A percentile compares a stretch with the other conserved stretches of the same genome.
These are phyloP conservation scores for Coemansia sp. DNA, from an alignment of 192 early-diverging fungal genomes.

Conservation along the genomic window DNA sequence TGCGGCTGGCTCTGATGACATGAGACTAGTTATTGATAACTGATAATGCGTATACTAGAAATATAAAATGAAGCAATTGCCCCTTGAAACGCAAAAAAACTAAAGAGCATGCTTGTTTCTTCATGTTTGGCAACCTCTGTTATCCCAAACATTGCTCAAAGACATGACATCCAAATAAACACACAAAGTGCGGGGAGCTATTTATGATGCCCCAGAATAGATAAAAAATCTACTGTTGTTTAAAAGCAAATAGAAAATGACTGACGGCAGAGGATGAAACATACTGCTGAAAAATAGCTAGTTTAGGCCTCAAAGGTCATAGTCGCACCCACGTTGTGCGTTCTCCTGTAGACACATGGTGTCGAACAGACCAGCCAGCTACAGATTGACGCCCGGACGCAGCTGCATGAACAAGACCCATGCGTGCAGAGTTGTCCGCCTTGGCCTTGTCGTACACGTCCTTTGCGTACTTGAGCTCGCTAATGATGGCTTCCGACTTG, in stretches of 20 bases:
- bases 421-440: constrained; percentile 76
- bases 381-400: constrained; percentile 91
- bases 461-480: constrained; percentile 7
- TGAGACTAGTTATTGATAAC: background rate
- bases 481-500: too few species aligned
- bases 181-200: too few species aligned
- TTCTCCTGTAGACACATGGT: constrained; percentile 91
- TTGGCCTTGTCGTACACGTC: constrained; percentile 89
- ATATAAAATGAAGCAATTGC: too few species aligned
- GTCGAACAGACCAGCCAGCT: constrained; percentile 89
- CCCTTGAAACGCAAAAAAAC: too few species aligned
- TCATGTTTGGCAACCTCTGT: background rate
- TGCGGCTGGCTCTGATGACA: background rate
- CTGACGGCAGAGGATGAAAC: background rate
- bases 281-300: constrained; percentile 2
- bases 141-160: constrained; percentile 1
- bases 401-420: constrained; percentile 95
- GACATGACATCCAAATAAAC: constrained; percentile 13
- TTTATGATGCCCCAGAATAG: background rate
- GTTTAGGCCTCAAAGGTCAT: constrained; percentile 87
- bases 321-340: constrained; percentile 90
- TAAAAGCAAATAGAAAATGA: background rate
- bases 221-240: background rate
- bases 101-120: background rate
- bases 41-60: too few species aligned